Percentiles rank a stretch among this genome's conserved stretches.
These are phyloP conservation scores for Sphagnum contortum DNA, from an alignment of 225 moss, liverwort and hornwort genomes.

Conservation along the genomic window DNA sequence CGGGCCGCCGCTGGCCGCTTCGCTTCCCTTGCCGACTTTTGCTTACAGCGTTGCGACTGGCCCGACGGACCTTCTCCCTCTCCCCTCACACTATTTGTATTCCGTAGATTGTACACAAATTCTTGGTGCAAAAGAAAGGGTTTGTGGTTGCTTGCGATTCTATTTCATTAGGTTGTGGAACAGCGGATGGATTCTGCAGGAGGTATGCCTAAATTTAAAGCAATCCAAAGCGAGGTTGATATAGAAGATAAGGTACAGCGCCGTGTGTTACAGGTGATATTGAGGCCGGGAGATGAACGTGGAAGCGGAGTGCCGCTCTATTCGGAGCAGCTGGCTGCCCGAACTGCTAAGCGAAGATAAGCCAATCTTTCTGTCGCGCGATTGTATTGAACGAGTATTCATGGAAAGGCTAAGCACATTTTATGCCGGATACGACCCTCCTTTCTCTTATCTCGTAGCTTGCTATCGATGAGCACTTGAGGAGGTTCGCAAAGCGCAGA, in stretches of 20 bases:
- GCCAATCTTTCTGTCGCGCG: constrained; percentile 46
- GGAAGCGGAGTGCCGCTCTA: constrained; percentile 28
- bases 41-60: no score
- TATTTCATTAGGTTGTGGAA: no score
- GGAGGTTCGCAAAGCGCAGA: constrained; percentile 65
- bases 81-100: no score
- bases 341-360: constrained; percentile 74
- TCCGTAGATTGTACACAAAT: no score
- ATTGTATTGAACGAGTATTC: constrained; percentile 71
- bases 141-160: no score
- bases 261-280: constrained; percentile 68
- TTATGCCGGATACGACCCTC: constrained; percentile 33
- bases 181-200: no score
- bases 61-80: no score
- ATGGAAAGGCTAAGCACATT: constrained; percentile 61
- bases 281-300: constrained; percentile 27
- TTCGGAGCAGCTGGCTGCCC: constrained; percentile 80
- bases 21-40: no score
- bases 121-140: no score
- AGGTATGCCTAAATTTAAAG: constrained; percentile 58
- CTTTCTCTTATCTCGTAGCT: constrained; percentile 76
- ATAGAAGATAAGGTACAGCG: constrained; percentile 70
- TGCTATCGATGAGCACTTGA: constrained; percentile 71
- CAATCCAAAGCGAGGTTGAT: constrained; percentile 44
- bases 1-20: no score